Base-by-base conservation (phyloP, 192 early-diverging fungal genomes). In the Backusella psychrophila region DNA sequence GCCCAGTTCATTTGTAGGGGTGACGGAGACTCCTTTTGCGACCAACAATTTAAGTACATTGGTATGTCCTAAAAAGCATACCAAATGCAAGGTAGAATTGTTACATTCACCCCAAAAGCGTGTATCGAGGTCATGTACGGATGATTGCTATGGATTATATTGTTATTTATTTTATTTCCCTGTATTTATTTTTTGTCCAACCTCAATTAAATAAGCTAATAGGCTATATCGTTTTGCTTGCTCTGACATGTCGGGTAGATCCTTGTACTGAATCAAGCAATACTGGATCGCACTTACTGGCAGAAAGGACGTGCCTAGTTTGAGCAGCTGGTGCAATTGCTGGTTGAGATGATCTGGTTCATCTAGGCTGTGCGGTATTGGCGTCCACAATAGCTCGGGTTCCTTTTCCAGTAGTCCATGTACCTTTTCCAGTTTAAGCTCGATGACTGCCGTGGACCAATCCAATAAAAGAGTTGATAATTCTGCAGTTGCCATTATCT, bases 1-100 rank as follows among this genome's bases (percentile, higher is more conserved):
- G 14, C 80, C 80, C 34, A 49, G 21, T 26, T 68, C 59, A 33
- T 81, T 81, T 2, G 66, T 36, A 66, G 77, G 49, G 15, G 26
- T 21, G 33, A 46, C 26, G 2, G 65, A 31, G 26, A 71, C 80
- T 4, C 80, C 80, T 34, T 42, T 72, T 12, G 33, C 2, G 1
- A 81, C 35, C 26, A 77, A 63, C 53, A 66, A 53, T 73, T 77
- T 63, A 7, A 44, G 66, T 15, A 81, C 39, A 19, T 72, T n/a
- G 8, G n/a, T 5, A 29, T 81, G 67, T 0, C 75, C 75, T 1
- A 81, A 66, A 23, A 77, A 72, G 35, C 72, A 66, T 5, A 69
- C 70, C 1, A 81, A 31, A 67, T 81, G 80, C 21, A 81, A 31
- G 4, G 80, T 77, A 3, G 80, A 77, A 65, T 77, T 81, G 7